Conservation (phyloP, 352 stramenopile species). For the Phytophthora sp. region DNA sequence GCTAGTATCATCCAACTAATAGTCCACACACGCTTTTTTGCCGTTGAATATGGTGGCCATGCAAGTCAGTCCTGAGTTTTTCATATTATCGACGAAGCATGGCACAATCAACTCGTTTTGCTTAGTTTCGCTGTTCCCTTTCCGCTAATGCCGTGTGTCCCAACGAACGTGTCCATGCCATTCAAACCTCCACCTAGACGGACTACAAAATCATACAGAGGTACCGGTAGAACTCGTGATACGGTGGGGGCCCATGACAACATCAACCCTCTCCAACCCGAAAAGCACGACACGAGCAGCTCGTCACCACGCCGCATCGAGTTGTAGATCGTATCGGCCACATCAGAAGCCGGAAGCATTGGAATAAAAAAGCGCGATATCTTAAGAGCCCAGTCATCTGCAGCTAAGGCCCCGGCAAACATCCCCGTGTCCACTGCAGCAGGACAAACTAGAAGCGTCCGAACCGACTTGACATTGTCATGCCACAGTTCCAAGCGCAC, state of each 20-base stretch:
- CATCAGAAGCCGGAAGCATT: conserved; percentile 52
- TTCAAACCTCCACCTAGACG: conserved; percentile 63
- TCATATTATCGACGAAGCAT: neutral
- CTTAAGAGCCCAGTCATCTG: conserved; percentile 43
- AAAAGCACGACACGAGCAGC: conserved; percentile 72
- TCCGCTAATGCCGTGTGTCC: conserved; percentile 54
- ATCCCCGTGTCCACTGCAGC: conserved; percentile 78
- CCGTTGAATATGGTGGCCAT: too few species aligned
- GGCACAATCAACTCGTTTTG: neutral
- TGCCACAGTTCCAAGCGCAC: conserved; percentile 80
- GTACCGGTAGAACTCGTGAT: conserved; percentile 61
- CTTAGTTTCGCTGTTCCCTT: conserved; percentile 22
- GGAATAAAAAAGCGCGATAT: conserved; percentile 54
- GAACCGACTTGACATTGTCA: conserved; percentile 59
- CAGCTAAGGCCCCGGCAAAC: conserved; percentile 66
- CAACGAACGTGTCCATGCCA: conserved; percentile 82
- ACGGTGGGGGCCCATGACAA: conserved; percentile 60
- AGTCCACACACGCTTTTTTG: too few species aligned
- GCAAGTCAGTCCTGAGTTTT: too few species aligned
- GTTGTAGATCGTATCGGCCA: conserved; percentile 55
- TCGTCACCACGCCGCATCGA: conserved; percentile 64
- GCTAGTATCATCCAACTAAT: too few species aligned
- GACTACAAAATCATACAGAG: conserved; percentile 59
- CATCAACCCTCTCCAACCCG: conserved; percentile 53
- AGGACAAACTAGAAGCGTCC: conserved; percentile 78